phyloP scores from a whole-genome alignment of 2,329 filamentous ascomycete genomes.

The Penicillium brasilianum region DNA sequence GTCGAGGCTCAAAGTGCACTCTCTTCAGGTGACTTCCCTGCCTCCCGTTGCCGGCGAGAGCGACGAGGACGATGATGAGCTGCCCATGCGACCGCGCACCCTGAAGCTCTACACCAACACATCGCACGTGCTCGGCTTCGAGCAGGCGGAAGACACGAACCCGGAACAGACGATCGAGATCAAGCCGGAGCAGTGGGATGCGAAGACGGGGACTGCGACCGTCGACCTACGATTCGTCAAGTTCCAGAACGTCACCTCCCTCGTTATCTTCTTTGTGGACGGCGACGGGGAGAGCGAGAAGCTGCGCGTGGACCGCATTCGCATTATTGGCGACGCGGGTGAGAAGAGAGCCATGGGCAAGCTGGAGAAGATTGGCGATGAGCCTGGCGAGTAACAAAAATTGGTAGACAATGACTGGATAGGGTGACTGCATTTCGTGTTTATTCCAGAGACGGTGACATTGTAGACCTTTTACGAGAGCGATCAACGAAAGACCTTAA shows the following conservation, averaged over 20 bases:
- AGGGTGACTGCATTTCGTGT: background rate
- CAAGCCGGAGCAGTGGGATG: constrained; percentile 77
- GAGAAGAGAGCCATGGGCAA: constrained; percentile 94
- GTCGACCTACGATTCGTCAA: constrained; percentile 87
- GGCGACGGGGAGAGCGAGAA: constrained; percentile 84
- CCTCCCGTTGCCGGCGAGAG: constrained; percentile 63
- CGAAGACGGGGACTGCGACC: constrained; percentile 70
- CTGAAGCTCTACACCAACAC: constrained; percentile 88
- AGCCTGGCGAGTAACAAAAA: constrained; percentile 61
- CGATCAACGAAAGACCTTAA: background rate
- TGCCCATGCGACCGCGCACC: constrained; percentile 78
- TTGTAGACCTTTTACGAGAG: constrained; percentile 5
- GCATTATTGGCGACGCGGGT: constrained; percentile 83
- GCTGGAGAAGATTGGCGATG: constrained; percentile 90
- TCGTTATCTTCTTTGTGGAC: constrained; percentile 87
- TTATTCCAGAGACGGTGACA: background rate
- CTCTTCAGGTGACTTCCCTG: constrained; percentile 75
- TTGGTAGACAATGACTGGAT: background rate
- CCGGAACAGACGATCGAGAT: constrained; percentile 81
- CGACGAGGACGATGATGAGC: constrained; percentile 66
- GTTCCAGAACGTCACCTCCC: constrained; percentile 88
- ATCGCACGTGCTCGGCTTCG: constrained; percentile 88
- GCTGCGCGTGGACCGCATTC: constrained; percentile 68
- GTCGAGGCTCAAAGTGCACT: constrained; percentile 85
- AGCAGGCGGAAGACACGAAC: constrained; percentile 86